Evolutionary conservation across 305 asterid genomes (phyloP).

Genomic region (Euphrasia arctica): DNA sequence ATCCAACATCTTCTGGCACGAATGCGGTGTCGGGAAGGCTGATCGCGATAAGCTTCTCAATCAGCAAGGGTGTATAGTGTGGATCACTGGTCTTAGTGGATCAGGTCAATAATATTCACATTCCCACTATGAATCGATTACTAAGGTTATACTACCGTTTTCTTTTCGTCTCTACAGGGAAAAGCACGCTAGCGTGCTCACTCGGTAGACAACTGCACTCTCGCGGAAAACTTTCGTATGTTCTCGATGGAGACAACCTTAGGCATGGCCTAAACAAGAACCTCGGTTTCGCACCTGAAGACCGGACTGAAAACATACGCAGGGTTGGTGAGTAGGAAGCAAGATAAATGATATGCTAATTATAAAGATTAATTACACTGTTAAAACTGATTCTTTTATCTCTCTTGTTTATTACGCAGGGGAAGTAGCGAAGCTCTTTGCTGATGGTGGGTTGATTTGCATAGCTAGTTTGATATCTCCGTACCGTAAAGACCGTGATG

Average conservation of each 20-base stretch:
- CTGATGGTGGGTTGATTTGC: slow-evolving; percentile 96
- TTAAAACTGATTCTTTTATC: neutral
- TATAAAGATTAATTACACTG: neutral
- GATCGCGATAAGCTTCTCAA: slow-evolving; percentile 80
- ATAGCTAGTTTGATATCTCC: slow-evolving; percentile 97
- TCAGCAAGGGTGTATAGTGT: slow-evolving; percentile 95
- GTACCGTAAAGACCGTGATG: slow-evolving; percentile 89
- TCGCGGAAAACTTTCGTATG: slow-evolving; percentile 82
- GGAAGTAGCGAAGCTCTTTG: slow-evolving; percentile 94
- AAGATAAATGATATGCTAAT: neutral
- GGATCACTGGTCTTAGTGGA: slow-evolving; percentile 99
- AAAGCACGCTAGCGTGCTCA: slow-evolving; percentile 91
- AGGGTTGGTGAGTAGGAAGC: slow-evolving; percentile 64
- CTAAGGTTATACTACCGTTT: neutral
- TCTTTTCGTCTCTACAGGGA: slow-evolving; percentile 44
- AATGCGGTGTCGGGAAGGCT: slow-evolving; percentile 68
- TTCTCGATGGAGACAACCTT: slow-evolving; percentile 95
- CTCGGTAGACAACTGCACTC: slow-evolving; percentile 81
- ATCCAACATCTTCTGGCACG: slow-evolving; percentile 94
- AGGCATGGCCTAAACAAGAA: slow-evolving; percentile 93
- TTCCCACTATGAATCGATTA: neutral
- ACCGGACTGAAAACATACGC: slow-evolving; percentile 86
- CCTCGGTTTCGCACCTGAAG: slow-evolving; percentile 80
- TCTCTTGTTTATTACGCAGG: slow-evolving; percentile 40
- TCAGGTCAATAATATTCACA: slow-evolving; percentile 50